Conservation (phyloP, 2,329 filamentous ascomycete genomes). For the Blastomyces emzantsi region DNA sequence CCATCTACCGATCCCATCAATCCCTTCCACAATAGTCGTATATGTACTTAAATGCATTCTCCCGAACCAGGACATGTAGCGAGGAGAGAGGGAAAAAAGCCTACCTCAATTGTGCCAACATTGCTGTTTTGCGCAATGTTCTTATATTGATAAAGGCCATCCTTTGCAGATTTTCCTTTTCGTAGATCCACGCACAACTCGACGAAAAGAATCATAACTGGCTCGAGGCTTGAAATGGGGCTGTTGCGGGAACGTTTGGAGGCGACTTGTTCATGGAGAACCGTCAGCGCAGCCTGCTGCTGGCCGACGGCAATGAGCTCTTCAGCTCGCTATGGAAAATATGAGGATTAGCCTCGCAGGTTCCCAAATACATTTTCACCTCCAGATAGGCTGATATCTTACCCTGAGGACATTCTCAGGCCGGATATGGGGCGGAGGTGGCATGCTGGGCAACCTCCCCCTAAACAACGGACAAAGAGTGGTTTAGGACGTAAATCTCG, state of each 20-base stretch:
- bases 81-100: slow-evolving; percentile 15
- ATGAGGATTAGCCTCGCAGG: slow-evolving; percentile 16
- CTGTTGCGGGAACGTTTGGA: slow-evolving; percentile 97
- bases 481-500: neutral
- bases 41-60: neutral
- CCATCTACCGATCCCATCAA: neutral
- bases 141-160: slow-evolving; percentile 99
- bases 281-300: slow-evolving; percentile 78
- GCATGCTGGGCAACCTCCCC: slow-evolving; percentile 52
- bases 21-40: neutral
- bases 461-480: slow-evolving; percentile 10
- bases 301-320: slow-evolving; percentile 98
- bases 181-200: slow-evolving; percentile 94
- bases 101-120: slow-evolving; percentile 90
- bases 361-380: slow-evolving; percentile 13
- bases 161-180: slow-evolving; percentile 97
- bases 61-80: neutral
- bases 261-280: slow-evolving; percentile 98
- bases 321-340: slow-evolving; percentile 60
- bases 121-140: slow-evolving; percentile 99
- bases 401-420: slow-evolving; percentile 97
- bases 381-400: slow-evolving; percentile 21
- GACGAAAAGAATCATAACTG: slow-evolving; percentile 96
- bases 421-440: slow-evolving; percentile 93
- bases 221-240: slow-evolving; percentile 90